Conservation (phyloP, 805 yeast species). For the Zygosaccharomyces kombuchaensis region DNA sequence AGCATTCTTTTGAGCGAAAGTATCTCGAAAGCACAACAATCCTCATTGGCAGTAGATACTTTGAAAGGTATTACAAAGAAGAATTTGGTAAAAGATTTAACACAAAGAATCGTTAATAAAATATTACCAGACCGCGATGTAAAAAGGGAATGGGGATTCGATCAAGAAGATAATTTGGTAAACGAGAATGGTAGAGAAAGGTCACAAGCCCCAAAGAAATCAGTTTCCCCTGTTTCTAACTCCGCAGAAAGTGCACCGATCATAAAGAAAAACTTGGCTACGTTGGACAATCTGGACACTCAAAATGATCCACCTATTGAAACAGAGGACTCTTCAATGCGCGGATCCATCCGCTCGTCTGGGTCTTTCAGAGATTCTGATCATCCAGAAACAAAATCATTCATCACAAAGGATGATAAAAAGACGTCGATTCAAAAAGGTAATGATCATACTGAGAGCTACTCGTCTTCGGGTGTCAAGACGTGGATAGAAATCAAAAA, state of each 20-base stretch:
- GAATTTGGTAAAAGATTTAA: conserved; percentile 22
- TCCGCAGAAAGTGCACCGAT: conserved; percentile 10
- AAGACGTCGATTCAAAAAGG: background rate
- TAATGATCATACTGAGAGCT: background rate
- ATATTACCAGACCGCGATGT: conserved; percentile 19
- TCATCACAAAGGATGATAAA: conserved; percentile 4
- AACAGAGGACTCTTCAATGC: conserved; percentile 8
- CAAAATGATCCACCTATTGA: conserved; percentile 2
- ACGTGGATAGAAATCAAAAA: conserved; percentile 64
- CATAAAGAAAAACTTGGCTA: conserved; percentile 13
- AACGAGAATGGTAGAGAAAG: background rate
- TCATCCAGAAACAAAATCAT: conserved; percentile 3
- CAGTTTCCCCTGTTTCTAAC: background rate
- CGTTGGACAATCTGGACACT: conserved; percentile 2
- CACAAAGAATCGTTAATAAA: conserved; percentile 23
- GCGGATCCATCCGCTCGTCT: conserved; percentile 12
- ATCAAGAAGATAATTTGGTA: background rate
- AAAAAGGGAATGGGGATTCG: background rate
- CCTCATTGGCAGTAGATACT: conserved; percentile 27
- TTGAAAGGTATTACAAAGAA: conserved; percentile 25
- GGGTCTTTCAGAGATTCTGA: conserved; percentile 13
- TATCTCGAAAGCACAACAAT: conserved; percentile 9
- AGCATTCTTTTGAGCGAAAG: conserved; percentile 4
- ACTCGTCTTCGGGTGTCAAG: conserved; percentile 14
- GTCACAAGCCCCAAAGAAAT: background rate